Evolutionary conservation across 768 basidiomycete species (phyloP).

Genomic region (Suillus placidus): DNA sequence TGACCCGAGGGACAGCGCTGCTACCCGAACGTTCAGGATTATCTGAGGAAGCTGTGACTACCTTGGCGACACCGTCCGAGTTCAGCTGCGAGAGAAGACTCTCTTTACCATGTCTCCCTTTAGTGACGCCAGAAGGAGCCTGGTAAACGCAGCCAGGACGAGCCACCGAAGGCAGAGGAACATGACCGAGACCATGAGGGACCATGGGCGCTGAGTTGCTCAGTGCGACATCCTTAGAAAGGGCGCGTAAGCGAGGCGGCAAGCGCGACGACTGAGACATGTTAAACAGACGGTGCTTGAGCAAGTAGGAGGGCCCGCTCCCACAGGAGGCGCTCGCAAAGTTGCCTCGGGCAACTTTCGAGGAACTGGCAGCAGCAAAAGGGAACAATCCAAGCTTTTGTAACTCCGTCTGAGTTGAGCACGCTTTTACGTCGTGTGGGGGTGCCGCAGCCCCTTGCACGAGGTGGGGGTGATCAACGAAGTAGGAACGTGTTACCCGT

Average conservation of each 20-base stretch:
- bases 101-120: constrained; percentile 23
- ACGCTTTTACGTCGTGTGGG: constrained; percentile 33
- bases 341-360: constrained; percentile 8
- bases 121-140: neutral
- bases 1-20: neutral
- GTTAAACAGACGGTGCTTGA: neutral
- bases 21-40: neutral
- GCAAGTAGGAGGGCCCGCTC: constrained; percentile 9
- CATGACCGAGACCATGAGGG: constrained; percentile 8
- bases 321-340: constrained; percentile 4
- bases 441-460: constrained; percentile 15
- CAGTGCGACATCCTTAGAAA: neutral
- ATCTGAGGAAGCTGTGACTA: neutral
- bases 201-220: constrained; percentile 10
- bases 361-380: constrained; percentile 4
- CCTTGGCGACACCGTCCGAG: constrained; percentile 16
- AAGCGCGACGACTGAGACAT: constrained; percentile 1
- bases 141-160: neutral
- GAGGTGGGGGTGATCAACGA: constrained; percentile 19
- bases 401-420: constrained; percentile 13
- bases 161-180: neutral
- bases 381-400: neutral
- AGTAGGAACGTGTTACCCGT: constrained; percentile 11
- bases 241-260: neutral
- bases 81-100: constrained; percentile 26